Base-by-base conservation (phyloP, 306 rosid species). In the Quercus mongolica region DNA sequence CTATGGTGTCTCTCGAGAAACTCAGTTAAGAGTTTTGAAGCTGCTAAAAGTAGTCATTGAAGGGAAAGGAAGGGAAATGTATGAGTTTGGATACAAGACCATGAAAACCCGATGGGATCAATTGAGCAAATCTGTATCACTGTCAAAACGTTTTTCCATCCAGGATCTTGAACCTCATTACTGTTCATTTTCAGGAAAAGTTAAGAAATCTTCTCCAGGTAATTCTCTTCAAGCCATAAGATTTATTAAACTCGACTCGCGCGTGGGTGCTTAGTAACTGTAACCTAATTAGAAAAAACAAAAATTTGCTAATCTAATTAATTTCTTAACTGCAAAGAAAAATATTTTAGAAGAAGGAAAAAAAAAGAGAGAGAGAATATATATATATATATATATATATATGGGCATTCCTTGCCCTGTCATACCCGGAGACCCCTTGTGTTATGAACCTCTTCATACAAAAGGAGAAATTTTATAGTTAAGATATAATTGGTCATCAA, bases 131-230 rank as follows among this genome's bases (percentile, higher is more conserved):
- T 25, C 62, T 23, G 2, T 90, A 5, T 84, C 87, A 3, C 8
- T 19, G 5, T 82, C 94, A 19, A 87, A 69, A 54, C 86, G 91
- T 1, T 90, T 87, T 77, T 84, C 91, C 44, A 73, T 90, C 3
- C 94, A 87, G 56, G 74, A 86, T 52, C 1, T 78, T 5, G 38
- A 68, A 15, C 67, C 90, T 1, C 83, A 76, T 3, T 73, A 82
- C 73, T 86, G 91, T 69, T 49, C 76, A 73, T 87, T 72, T 73
- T 82, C 71, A 19, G 56, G 72, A 6, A 78, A 52, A 20, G 69
- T 11, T 9, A 84, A 80, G 44, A 82, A 46, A 1, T 81, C 87
- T 55, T 80, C 91, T 17, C 91, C 94, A 86, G 90, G 90, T 90
- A 80, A 69, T 28, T 11, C 25, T 20, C 41, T 9, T 18, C 0